A percentile compares a stretch with the other conserved stretches of the same genome.
Conservation (phyloP, 495 filamentous ascomycete genomes). For the Rhypophila decipiens region DNA sequence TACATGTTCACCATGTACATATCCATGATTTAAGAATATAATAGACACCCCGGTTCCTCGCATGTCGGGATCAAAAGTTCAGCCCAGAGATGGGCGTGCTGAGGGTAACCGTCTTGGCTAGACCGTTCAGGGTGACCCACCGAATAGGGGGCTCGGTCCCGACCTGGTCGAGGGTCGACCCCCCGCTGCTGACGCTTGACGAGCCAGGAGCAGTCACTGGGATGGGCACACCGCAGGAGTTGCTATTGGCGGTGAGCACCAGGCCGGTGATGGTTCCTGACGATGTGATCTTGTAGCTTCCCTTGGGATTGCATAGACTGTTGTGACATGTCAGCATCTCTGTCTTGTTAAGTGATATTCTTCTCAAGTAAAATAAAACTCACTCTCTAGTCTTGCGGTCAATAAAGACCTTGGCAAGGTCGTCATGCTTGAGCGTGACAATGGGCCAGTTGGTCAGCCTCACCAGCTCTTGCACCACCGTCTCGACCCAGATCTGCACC, state of each 20-base stretch:
- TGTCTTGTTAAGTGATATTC: not conserved
- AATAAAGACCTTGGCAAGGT: slow-evolving; percentile 45
- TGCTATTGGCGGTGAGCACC: slow-evolving; percentile 41
- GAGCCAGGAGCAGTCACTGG: slow-evolving; percentile 49
- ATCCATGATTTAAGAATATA: too few relatives aligned
- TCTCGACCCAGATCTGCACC: slow-evolving; percentile 53
- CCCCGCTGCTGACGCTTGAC: slow-evolving; percentile 28
- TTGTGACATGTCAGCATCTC: too few relatives aligned
- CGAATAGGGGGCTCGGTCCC: slow-evolving; percentile 52
- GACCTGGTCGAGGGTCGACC: slow-evolving; percentile 47
- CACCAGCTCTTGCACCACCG: slow-evolving; percentile 44
- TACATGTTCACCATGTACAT: too few relatives aligned
- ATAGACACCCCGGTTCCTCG: too few relatives aligned
- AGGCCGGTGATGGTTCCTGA: slow-evolving; percentile 39
- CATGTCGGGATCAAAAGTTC: too few relatives aligned
- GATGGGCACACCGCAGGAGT: slow-evolving; percentile 46
- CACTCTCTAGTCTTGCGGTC: slow-evolving; percentile 44
- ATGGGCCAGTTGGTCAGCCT: slow-evolving; percentile 50
- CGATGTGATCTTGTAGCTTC: slow-evolving; percentile 35
- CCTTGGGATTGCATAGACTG: slow-evolving; percentile 37
- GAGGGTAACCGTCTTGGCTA: slow-evolving; percentile 45
- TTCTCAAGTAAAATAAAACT: not conserved
- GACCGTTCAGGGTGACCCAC: slow-evolving; percentile 48
- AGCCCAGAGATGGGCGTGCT: slow-evolving; percentile 41
- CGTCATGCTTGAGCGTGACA: slow-evolving; percentile 45